Conservation (phyloP, 805 yeast genomes). For the Phaffomyces antillensis region DNA sequence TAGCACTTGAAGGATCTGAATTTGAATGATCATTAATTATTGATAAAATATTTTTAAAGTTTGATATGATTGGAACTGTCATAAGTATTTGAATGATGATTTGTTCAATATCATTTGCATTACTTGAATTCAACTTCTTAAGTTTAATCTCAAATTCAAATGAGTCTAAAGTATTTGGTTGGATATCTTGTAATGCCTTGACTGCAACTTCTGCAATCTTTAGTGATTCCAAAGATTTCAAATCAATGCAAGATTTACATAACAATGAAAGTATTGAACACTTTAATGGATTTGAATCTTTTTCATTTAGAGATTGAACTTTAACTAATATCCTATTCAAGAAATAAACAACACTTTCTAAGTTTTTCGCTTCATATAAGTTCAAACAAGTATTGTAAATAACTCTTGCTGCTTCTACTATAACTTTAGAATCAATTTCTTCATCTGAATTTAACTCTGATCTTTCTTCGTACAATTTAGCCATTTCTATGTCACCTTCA, state of each 20-base stretch:
- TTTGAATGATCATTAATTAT: slow-evolving; percentile 24
- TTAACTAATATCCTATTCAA: slow-evolving; percentile 11
- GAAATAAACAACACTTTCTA: slow-evolving; percentile 12
- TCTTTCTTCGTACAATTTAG: slow-evolving; percentile 28
- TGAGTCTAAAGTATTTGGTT: slow-evolving; percentile 25
- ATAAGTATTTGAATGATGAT: slow-evolving; percentile 31
- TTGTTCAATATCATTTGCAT: slow-evolving; percentile 20
- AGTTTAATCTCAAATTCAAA: slow-evolving; percentile 24
- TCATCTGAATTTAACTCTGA: slow-evolving; percentile 17
- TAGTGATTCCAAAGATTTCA: slow-evolving; percentile 9
- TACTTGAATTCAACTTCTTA: slow-evolving; percentile 9
- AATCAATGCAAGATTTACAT: slow-evolving; percentile 23
- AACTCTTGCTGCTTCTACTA: slow-evolving; percentile 27
- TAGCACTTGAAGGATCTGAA: slow-evolving; percentile 21
- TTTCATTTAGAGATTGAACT: slow-evolving; percentile 9
- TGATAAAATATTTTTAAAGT: slow-evolving; percentile 20
- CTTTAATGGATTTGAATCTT: slow-evolving; percentile 17
- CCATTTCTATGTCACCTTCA: slow-evolving; percentile 28
- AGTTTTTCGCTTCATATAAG: slow-evolving; percentile 9
- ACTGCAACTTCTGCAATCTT: slow-evolving; percentile 19
- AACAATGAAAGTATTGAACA: slow-evolving; percentile 22
- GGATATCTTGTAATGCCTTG: slow-evolving; percentile 20
- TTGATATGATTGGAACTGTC: slow-evolving; percentile 19
- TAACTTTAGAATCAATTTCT: slow-evolving; percentile 11
- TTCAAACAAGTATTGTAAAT: slow-evolving; percentile 27